Evolutionary conservation across 305 asterid species (phyloP).

Genomic region (Rubia peregrina): DNA sequence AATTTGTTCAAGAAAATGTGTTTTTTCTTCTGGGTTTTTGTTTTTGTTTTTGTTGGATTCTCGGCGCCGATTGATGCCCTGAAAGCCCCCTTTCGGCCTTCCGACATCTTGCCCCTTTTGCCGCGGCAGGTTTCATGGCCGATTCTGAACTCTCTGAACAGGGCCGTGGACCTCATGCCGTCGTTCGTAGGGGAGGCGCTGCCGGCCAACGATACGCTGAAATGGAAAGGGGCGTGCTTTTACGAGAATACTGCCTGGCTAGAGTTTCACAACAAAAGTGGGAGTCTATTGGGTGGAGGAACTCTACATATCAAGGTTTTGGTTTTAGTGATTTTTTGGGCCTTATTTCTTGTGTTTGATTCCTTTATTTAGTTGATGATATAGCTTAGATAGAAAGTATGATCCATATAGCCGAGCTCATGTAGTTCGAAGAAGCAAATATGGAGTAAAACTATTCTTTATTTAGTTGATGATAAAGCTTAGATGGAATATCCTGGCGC

Average conservation of each 20-base stretch:
- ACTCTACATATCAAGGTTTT: conserved; percentile 80
- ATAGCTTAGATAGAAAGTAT: neutral
- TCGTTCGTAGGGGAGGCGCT: conserved; percentile 71
- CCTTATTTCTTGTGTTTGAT: neutral
- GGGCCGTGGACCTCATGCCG: conserved; percentile 82
- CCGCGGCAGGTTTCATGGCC: conserved; percentile 83
- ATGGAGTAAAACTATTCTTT: neutral
- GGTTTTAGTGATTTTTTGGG: neutral
- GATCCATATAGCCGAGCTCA: neutral
- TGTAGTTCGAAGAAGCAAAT: neutral
- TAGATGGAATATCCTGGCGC: neutral
- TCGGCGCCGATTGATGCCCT: conserved; percentile 29
- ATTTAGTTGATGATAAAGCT: conserved; percentile 4
- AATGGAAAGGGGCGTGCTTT: conserved; percentile 95
- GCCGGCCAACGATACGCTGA: conserved; percentile 22
- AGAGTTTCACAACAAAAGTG: conserved; percentile 61
- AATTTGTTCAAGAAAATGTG: conserved; percentile 27
- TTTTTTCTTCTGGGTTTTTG: conserved; percentile 18
- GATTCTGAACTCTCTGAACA: conserved; percentile 41
- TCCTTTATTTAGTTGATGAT: conserved; percentile 11
- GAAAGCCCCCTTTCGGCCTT: conserved; percentile 49
- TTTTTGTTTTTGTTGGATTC: conserved; percentile 20
- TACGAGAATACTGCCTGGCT: conserved; percentile 73
- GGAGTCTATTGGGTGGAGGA: conserved; percentile 77
- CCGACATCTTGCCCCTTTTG: conserved; percentile 61